Percentiles rank a stretch among this genome's conserved stretches.
Conservation (phyloP, 2,329 filamentous ascomycete genomes). For the Clarireedia paspali region DNA sequence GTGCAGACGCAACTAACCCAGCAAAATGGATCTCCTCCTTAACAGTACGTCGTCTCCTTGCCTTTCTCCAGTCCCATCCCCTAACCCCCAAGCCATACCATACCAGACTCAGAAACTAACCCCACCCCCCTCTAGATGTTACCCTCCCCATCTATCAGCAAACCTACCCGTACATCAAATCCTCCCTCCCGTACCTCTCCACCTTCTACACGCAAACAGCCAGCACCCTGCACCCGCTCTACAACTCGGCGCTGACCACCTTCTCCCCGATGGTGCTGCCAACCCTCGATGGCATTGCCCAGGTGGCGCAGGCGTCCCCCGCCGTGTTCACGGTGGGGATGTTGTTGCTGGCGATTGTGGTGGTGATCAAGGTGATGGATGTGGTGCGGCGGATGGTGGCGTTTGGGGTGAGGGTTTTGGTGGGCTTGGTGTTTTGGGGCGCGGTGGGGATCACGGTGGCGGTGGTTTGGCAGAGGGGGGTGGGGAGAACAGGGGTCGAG, state of each 20-base stretch:
- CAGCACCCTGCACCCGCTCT: background rate
- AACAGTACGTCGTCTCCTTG: background rate
- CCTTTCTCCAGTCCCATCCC: background rate
- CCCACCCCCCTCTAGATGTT: background rate
- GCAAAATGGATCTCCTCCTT: background rate
- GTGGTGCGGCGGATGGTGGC: slow-evolving; percentile 65
- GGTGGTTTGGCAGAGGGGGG: slow-evolving; percentile 56
- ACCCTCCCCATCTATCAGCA: background rate
- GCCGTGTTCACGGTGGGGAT: slow-evolving; percentile 39
- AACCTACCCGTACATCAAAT: background rate
- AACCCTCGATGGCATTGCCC: slow-evolving; percentile 11
- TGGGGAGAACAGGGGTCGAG: slow-evolving; percentile 58
- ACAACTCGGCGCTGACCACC: background rate
- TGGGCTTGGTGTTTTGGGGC: slow-evolving; percentile 59
- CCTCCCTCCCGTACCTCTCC: slow-evolving; percentile 14
- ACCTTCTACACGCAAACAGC: slow-evolving; percentile 10
- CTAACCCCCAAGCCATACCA: no score
- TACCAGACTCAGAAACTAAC: background rate
- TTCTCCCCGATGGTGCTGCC: slow-evolving; percentile 17
- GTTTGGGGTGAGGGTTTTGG: slow-evolving; percentile 65
- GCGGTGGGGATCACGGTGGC: slow-evolving; percentile 45
- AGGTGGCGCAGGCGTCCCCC: slow-evolving; percentile 19
- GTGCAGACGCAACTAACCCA: no score
- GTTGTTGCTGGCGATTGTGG: background rate
- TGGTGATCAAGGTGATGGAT: slow-evolving; percentile 51